Evolutionary conservation across 352 stramenopile species (phyloP).

Genomic region (Globisporangium carolinianum): DNA sequence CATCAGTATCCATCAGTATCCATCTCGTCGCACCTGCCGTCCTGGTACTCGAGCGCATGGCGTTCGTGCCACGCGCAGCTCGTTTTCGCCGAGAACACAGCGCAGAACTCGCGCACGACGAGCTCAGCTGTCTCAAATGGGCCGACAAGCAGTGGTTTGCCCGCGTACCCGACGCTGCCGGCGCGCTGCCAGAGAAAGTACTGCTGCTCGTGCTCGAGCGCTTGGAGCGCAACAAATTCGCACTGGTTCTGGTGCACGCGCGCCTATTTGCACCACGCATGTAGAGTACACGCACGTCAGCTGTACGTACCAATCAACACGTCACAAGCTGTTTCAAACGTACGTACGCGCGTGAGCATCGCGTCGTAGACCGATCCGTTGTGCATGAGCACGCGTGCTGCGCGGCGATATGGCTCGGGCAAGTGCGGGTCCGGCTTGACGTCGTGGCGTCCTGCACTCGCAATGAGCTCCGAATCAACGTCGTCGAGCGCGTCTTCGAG

Average conservation of each 20-base stretch:
- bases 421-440: conserved; percentile 52
- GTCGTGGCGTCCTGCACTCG: conserved; percentile 11
- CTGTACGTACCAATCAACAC: not conserved
- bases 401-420: conserved; percentile 28
- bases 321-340: too few relatives aligned
- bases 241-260: conserved; percentile 53
- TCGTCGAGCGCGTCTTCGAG: conserved; percentile 20
- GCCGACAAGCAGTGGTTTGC: conserved; percentile 35
- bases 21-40: conserved; percentile 22
- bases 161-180: conserved; percentile 33
- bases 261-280: conserved; percentile 17
- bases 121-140: conserved; percentile 30
- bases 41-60: conserved; percentile 37
- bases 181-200: conserved; percentile 54
- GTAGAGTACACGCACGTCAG: not conserved
- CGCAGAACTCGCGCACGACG: conserved; percentile 38
- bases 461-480: conserved; percentile 1
- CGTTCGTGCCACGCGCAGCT: conserved; percentile 49
- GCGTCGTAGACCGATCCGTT: conserved; percentile 42
- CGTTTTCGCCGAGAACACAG: conserved; percentile 42
- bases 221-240: conserved; percentile 63
- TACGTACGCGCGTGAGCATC: conserved; percentile 47
- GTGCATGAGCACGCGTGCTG: conserved; percentile 31
- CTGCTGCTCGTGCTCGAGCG: conserved; percentile 31
- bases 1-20: not conserved